Base-by-base conservation (phyloP, 2,329 filamentous ascomycete genomes). In the Blumeria hordei region DNA sequence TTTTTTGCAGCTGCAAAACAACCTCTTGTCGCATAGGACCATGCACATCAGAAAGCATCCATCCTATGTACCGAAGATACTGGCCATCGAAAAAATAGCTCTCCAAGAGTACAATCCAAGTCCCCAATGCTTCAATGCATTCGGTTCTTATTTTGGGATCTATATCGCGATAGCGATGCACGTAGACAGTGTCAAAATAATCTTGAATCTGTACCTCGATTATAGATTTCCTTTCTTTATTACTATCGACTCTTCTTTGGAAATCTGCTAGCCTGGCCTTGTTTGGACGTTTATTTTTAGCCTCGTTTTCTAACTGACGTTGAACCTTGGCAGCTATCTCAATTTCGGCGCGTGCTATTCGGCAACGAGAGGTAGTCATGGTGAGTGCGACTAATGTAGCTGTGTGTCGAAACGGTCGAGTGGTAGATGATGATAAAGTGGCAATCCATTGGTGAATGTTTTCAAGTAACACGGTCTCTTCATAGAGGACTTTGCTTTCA, bases 111-210 rank as follows among this genome's bases (percentile, higher is more conserved):
- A 81, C 76, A 61, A 96, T 93, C 92, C 92, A 98, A 43, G 80
- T 76, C 33, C 88, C 88, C 8, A 98, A 73, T 12, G 87, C 86
- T 59, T 84, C 80, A 28, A 94, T 81, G 64, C 90, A 95, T 63
- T 95, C 90, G 0, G 83, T 80, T 54, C 92, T 79, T 60, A 98
- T 94, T 62, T 79, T 85, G 6, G 86, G 79, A 63, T 98, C 92
- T 34, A 95, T 79, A 65, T 98, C 92, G 58, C 92, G 85, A 67
- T 96, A 98, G 51, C 92, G 81, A 68, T 98, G 90, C 34, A 95
- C 83, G 65, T 94, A 98, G 50, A 96, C 81, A 1, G 85, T 85
- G 61, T 94, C 85, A 64, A 96, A 94, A 62, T 88, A 86, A 60
- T 93, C 87, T 60, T 82, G 33, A 33, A 49, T 82, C 56, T 96